Evolutionary conservation across 495 filamentous ascomycete genomes (phyloP).

Genomic region (Letharia lupina): DNA sequence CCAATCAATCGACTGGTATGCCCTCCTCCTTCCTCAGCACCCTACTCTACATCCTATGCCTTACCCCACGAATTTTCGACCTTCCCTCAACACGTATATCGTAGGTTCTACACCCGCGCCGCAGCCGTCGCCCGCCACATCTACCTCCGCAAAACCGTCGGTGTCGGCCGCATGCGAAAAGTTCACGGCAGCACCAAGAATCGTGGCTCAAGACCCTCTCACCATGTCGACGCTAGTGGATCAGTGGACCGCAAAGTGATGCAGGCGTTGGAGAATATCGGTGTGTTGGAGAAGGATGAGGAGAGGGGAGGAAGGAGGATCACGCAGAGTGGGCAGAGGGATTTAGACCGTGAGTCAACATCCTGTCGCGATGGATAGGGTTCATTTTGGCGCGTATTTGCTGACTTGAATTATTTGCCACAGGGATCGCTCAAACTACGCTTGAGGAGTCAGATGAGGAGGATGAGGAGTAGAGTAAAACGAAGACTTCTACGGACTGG

Average conservation of each 20-base stretch:
- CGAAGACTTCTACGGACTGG: not conserved
- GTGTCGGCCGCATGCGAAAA: constrained; percentile 86
- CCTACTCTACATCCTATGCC: not conserved
- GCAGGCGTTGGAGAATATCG: constrained; percentile 97
- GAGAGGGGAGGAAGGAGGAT: constrained; percentile 96
- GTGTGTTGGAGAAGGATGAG: constrained; percentile 91
- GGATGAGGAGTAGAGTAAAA: constrained; percentile 39
- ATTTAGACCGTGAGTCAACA: constrained; percentile 73
- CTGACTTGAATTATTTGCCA: not conserved
- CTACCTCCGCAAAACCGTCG: constrained; percentile 98
- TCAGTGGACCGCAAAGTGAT: constrained; percentile 92
- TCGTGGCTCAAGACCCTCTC: constrained; percentile 79
- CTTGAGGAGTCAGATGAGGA: constrained; percentile 63
- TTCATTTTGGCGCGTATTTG: not conserved
- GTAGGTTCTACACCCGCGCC: constrained; percentile 91
- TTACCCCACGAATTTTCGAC: constrained; percentile 14
- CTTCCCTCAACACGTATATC: constrained; percentile 2
- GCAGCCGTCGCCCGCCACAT: constrained; percentile 93
- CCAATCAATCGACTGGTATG: constrained; percentile 87
- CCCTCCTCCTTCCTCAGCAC: constrained; percentile 12
- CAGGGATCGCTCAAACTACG: constrained; percentile 64
- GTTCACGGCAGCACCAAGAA: constrained; percentile 95
- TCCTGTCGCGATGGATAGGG: not conserved
- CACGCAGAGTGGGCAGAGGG: constrained; percentile 92
- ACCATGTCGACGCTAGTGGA: constrained; percentile 93